Evolutionary conservation across 495 filamentous ascomycete species (phyloP).

Genomic region (Terfezia boudieri): DNA sequence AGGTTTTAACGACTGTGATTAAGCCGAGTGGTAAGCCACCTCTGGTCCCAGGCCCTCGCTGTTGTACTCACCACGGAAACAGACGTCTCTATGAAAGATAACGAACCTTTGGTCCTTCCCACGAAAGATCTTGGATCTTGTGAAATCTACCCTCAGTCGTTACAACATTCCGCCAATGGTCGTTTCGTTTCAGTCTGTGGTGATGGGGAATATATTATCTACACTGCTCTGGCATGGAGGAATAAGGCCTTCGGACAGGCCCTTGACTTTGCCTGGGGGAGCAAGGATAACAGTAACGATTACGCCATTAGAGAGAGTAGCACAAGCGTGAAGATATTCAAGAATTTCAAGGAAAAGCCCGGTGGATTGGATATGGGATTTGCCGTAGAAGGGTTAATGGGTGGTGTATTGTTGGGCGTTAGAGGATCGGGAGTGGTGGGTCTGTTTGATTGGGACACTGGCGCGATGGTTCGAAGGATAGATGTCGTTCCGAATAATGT

Average conservation of each 20-base stretch:
- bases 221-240: constrained; percentile 88
- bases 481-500: constrained; percentile 77
- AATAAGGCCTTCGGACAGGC: constrained; percentile 95
- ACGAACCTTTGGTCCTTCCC: constrained; percentile 58
- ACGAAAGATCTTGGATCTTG: constrained; percentile 89
- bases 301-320: constrained; percentile 88
- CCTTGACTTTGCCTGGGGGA: constrained; percentile 90
- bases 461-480: constrained; percentile 73
- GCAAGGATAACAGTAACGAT: constrained; percentile 95
- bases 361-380: constrained; percentile 86
- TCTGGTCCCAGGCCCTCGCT: neutral
- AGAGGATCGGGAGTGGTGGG: constrained; percentile 87
- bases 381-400: constrained; percentile 76
- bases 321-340: constrained; percentile 86
- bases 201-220: constrained; percentile 96
- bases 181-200: constrained; percentile 93
- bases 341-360: constrained; percentile 87
- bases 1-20: constrained; percentile 83
- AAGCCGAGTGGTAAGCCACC: constrained; percentile 47
- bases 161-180: constrained; percentile 90
- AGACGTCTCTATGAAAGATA: constrained; percentile 69
- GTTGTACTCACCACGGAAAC: neutral
- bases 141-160: constrained; percentile 86
- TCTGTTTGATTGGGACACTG: constrained; percentile 88
- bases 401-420: constrained; percentile 81